Conservation (phyloP, 2,329 filamentous ascomycete species). For the Colletotrichum sansevieriae region DNA sequence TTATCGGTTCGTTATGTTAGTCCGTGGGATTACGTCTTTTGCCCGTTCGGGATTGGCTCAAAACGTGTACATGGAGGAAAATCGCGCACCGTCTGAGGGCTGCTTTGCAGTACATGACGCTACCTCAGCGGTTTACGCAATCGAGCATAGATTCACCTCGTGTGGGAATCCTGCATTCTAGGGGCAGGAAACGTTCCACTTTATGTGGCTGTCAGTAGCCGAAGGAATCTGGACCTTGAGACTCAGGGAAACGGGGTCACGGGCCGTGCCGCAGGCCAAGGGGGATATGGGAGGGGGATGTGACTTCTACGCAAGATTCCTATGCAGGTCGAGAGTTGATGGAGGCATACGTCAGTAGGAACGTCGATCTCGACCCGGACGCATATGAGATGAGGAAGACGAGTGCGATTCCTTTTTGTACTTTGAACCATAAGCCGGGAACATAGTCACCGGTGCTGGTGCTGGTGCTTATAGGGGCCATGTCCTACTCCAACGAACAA, state of each 20-base stretch:
- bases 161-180: background rate
- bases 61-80: background rate
- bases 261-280: conserved; percentile 16
- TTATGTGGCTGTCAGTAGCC: background rate
- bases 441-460: too few species aligned
- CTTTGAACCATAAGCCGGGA: too few species aligned
- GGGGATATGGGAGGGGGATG: conserved; percentile 6
- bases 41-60: background rate
- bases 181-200: background rate
- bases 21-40: background rate
- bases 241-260: background rate
- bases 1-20: too few species aligned
- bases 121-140: conserved; percentile 7
- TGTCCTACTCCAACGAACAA: too few species aligned
- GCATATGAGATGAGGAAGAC: background rate
- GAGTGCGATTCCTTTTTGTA: background rate
- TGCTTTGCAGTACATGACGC: background rate
- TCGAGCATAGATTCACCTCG: background rate
- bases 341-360: background rate
- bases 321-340: too few species aligned
- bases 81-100: background rate
- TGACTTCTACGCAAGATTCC: background rate
- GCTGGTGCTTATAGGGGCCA: too few species aligned
- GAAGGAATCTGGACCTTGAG: background rate
- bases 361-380: background rate